Percentiles rank a stretch among this genome's conserved stretches.
These are phyloP conservation scores for Solanum tacnaense DNA, from an alignment of 257 asterid species.

Conservation along the genomic window DNA sequence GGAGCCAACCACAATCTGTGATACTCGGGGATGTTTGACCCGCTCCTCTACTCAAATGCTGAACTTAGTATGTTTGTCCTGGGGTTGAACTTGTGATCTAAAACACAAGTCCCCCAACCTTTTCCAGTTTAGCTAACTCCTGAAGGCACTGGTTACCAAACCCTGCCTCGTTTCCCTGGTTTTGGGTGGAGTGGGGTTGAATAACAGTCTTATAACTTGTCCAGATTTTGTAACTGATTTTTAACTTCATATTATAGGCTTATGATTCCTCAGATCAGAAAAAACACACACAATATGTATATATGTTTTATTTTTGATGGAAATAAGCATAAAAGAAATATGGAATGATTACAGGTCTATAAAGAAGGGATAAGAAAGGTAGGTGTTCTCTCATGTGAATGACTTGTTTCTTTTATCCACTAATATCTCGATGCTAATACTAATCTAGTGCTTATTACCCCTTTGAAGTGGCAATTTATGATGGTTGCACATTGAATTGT, in stretches of 20 bases:
- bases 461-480: background rate
- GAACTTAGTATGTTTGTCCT: background rate
- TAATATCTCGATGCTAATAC: background rate
- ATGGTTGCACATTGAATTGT: background rate
- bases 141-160: background rate
- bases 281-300: background rate
- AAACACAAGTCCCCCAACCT: background rate
- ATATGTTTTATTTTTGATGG: background rate
- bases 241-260: background rate
- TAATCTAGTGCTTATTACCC: background rate
- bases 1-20: background rate
- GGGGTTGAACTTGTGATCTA: background rate
- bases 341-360: background rate
- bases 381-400: background rate
- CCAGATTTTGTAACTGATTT: background rate
- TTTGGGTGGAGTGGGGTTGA: background rate
- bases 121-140: background rate
- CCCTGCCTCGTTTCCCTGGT: background rate
- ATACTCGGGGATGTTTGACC: background rate
- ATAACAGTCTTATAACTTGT: background rate
- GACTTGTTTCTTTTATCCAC: background rate
- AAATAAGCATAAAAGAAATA: background rate
- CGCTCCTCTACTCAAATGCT: background rate
- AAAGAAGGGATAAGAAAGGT: background rate
- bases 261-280: background rate